A percentile compares a stretch with the other conserved stretches of the same genome.
These are phyloP conservation scores for Amaranthus cruentus DNA, from an alignment of 148 eudicot species.

Conservation along the genomic window DNA sequence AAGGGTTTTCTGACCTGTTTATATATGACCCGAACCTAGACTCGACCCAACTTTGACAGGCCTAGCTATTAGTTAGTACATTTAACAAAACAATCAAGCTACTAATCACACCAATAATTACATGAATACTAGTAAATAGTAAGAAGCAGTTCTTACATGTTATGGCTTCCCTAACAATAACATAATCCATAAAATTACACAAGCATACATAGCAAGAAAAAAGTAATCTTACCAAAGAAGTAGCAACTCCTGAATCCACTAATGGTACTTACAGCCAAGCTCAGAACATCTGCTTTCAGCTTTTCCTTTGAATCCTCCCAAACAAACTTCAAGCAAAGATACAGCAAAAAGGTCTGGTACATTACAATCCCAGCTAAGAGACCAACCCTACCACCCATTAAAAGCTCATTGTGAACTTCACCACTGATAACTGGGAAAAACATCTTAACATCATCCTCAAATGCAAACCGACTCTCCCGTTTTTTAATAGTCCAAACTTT, in stretches of 20 bases:
- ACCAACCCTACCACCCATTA: slow-evolving; percentile 37
- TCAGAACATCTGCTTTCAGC: slow-evolving; percentile 31
- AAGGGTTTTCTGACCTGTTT: no score
- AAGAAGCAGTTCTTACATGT: neutral
- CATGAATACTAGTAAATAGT: neutral
- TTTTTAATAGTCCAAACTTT: slow-evolving; percentile 56
- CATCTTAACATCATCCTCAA: slow-evolving; percentile 47
- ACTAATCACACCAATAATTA: neutral
- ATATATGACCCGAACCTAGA: no score
- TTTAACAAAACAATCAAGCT: neutral
- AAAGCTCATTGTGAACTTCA: slow-evolving; percentile 30
- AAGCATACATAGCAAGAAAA: neutral
- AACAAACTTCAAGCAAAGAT: slow-evolving; percentile 45
- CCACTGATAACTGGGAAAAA: slow-evolving; percentile 58
- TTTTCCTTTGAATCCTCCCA: slow-evolving; percentile 31
- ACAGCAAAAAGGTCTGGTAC: slow-evolving; percentile 53
- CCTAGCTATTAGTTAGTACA: neutral
- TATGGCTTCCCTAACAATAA: neutral
- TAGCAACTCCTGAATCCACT: slow-evolving; percentile 48
- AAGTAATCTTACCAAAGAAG: slow-evolving; percentile 57
- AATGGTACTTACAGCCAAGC: slow-evolving; percentile 38
- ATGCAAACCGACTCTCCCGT: slow-evolving; percentile 28
- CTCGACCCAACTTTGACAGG: no score
- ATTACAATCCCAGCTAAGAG: slow-evolving; percentile 65
- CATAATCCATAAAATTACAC: neutral